These are phyloP conservation scores for Teunomyces cretensis DNA, from an alignment of 805 yeast species.

Conservation along the genomic window DNA sequence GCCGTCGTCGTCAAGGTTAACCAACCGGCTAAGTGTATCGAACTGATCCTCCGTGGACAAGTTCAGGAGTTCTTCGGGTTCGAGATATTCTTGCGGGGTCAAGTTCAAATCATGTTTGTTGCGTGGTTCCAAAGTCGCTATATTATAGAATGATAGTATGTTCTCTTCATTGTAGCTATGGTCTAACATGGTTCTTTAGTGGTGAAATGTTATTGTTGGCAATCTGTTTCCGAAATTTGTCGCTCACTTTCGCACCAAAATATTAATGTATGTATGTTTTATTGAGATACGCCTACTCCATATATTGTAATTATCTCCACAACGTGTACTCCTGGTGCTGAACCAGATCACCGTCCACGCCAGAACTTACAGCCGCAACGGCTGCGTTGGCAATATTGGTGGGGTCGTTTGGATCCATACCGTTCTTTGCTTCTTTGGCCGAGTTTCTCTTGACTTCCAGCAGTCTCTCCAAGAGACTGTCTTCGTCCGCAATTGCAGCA, in stretches of 20 bases:
- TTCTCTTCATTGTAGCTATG: conserved; percentile 29
- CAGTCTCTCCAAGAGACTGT: not conserved
- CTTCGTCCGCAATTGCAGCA: not conserved
- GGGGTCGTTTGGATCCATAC: conserved; percentile 19
- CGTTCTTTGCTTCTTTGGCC: not conserved
- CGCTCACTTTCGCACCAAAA: conserved; percentile 1
- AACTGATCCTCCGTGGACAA: conserved; percentile 31
- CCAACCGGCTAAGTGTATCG: conserved; percentile 27
- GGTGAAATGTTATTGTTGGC: not conserved
- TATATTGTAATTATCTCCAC: conserved; percentile 24
- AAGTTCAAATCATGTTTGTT: conserved; percentile 17
- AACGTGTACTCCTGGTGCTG: conserved; percentile 37
- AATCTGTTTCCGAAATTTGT: not conserved
- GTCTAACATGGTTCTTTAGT: conserved; percentile 23
- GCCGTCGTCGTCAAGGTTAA: conserved; percentile 11
- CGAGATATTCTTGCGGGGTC: conserved; percentile 12
- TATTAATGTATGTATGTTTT: not conserved
- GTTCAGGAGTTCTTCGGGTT: conserved; percentile 17
- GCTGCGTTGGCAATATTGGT: conserved; percentile 38
- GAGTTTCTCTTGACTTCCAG: not conserved
- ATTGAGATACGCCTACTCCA: too few species aligned
- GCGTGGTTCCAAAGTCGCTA: conserved; percentile 23
- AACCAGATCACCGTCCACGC: conserved; percentile 24
- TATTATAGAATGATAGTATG: conserved; percentile 30
- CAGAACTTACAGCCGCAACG: conserved; percentile 35